Base-by-base conservation (phyloP, 2,329 filamentous ascomycete genomes). In the Tolypocladium capitatum region DNA sequence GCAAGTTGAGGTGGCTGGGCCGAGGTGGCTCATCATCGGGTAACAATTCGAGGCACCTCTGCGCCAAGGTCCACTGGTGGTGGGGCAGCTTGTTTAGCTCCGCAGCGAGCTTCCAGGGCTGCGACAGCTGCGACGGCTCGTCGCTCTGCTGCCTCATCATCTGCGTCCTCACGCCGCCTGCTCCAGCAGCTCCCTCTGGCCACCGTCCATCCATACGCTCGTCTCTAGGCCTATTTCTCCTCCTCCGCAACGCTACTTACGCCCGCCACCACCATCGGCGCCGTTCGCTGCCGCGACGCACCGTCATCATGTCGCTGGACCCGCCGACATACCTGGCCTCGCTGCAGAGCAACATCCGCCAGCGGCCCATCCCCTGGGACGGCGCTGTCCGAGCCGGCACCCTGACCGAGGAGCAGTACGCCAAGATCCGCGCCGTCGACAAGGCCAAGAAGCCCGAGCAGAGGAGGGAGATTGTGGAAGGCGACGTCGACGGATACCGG, bases 321-420 rank as follows among this genome's bases (percentile, higher is more conserved):
- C 85, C 88, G 57, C 90, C 90, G 50, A 86, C 86, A 50, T 96
- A 96, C 68, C 81, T 81, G 49, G 70, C 71, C 63, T 91, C 88
- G 57, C 78, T 96, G 57, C 90, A 95, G 73, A 94, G 87, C 79
- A 97, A 97, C 75, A 95, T 97, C 66, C 87, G 92, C 63, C 85
- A 87, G 63, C 81, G 92, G 57, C 90, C 90, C 55, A 95, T 98
- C 69, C 90, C 91, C 49, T 98, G 92, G 92, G 91, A 97, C 68
- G 91, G 91, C 60, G 90, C 91, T 60, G 88, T 94, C 56, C 81
- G 92, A 66, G 88, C 88, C 58, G 88, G 90, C 66, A 92, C 88
- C 61, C 86, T 98, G 68, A 94, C 86, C 49, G 91, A 97, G 57
- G 83, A 86, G 57, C 91, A 98, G 68, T 80, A 96, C 58, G 86